Percentiles rank a stretch among this genome's conserved stretches.
Conservation (phyloP, 2,329 filamentous ascomycete genomes). For the Colletotrichum liaoningense region DNA sequence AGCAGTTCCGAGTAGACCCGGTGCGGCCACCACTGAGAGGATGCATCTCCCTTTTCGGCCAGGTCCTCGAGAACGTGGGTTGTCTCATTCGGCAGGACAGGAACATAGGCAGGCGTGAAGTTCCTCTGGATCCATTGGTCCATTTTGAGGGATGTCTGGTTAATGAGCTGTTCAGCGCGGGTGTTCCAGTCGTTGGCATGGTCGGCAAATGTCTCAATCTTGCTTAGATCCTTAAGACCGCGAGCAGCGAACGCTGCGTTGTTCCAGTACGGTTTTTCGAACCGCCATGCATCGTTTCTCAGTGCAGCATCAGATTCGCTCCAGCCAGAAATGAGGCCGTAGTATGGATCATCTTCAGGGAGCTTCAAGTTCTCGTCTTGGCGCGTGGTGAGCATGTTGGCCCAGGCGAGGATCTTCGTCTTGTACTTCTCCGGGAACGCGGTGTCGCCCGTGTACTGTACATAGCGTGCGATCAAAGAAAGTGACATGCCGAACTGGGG, state of each 20-base stretch:
- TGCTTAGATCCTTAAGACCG: neutral
- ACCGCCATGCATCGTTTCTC: neutral
- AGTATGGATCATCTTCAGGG: neutral
- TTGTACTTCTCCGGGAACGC: constrained; percentile 5
- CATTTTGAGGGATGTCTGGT: neutral
- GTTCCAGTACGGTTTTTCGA: constrained; percentile 17
- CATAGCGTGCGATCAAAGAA: constrained; percentile 31
- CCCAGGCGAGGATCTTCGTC: constrained; percentile 20
- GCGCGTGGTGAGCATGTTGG: neutral
- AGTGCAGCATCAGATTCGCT: constrained; percentile 8
- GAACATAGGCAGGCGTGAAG: neutral
- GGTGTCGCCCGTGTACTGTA: constrained; percentile 18
- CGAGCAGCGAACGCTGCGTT: constrained; percentile 13
- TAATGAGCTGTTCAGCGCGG: constrained; percentile 3
- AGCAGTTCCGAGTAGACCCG: constrained; percentile 4
- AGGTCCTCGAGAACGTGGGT: neutral
- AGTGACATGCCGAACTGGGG: constrained; percentile 17
- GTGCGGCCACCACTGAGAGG: constrained; percentile 15
- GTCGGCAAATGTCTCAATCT: constrained; percentile 2
- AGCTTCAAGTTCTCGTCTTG: constrained; percentile 22
- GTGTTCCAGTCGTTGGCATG: constrained; percentile 8
- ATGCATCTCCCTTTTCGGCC: neutral
- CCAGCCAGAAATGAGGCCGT: constrained; percentile 23
- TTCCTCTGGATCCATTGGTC: neutral
- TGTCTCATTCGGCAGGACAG: constrained; percentile 20